Percentiles rank a stretch among this genome's conserved stretches.
Evolutionary conservation across 2,329 filamentous ascomycete species (phyloP).

Genomic region (Cladosporium cucumerinum): DNA sequence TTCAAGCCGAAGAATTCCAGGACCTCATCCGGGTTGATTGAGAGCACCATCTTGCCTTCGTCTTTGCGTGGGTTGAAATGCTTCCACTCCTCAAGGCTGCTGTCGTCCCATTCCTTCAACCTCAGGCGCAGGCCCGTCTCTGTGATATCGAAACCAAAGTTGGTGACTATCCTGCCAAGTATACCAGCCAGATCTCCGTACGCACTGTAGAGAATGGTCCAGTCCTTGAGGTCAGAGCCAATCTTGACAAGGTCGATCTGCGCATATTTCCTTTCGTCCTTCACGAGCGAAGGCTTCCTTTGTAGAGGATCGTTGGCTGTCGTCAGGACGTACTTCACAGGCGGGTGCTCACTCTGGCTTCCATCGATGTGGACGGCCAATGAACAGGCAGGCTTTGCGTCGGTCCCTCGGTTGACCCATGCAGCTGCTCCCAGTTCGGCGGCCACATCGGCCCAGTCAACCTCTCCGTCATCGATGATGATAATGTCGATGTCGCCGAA

Average conservation of each 20-base stretch:
- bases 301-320: slow-evolving; percentile 9
- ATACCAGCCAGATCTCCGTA: slow-evolving; percentile 72
- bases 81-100: slow-evolving; percentile 45
- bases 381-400: slow-evolving; percentile 18
- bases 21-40: slow-evolving; percentile 52
- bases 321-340: slow-evolving; percentile 20
- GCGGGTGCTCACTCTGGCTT: background rate
- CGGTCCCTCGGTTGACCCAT: slow-evolving; percentile 21
- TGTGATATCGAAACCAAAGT: slow-evolving; percentile 63
- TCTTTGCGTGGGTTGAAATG: slow-evolving; percentile 21
- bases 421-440: slow-evolving; percentile 46
- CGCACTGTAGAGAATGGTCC: slow-evolving; percentile 64
- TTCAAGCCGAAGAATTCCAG: slow-evolving; percentile 64
- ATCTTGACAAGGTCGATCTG: slow-evolving; percentile 68
- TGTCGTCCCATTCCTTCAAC: slow-evolving; percentile 63
- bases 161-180: slow-evolving; percentile 61
- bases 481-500: slow-evolving; percentile 74
- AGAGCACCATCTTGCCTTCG: slow-evolving; percentile 58
- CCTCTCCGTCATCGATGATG: slow-evolving; percentile 37
- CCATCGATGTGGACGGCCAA: slow-evolving; percentile 27
- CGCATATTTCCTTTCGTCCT: slow-evolving; percentile 39
- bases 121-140: slow-evolving; percentile 63
- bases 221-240: slow-evolving; percentile 47
- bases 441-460: slow-evolving; percentile 35
- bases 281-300: background rate